Evolutionary conservation across 1,139 yeast genomes (phyloP).

Genomic region (Magnusiomyces paraingens): DNA sequence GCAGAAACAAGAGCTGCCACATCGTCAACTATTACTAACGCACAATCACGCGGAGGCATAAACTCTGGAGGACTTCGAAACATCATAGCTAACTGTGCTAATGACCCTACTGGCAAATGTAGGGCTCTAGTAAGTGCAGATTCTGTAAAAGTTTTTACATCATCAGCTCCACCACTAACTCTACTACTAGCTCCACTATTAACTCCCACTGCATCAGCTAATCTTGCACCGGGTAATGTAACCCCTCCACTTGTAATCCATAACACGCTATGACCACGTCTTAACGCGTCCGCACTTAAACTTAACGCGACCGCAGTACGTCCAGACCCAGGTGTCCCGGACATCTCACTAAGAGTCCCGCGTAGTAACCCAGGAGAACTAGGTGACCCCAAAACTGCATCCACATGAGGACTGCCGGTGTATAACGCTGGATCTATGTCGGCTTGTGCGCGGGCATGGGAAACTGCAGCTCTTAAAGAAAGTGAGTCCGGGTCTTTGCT

Average conservation of each 20-base stretch:
- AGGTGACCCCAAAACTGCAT: not conserved
- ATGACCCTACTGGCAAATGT: not conserved
- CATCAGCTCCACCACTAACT: too few species aligned
- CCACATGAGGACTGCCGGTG: not conserved
- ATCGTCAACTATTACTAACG: slow-evolving; percentile 2
- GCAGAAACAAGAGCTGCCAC: not conserved
- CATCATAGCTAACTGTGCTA: slow-evolving; percentile 1
- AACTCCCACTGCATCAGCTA: not conserved
- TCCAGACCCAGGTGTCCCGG: slow-evolving; percentile 1
- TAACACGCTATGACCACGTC: not conserved
- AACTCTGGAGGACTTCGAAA: not conserved
- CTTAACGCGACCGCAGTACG: not conserved
- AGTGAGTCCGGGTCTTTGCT: too few species aligned
- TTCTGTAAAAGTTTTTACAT: too few species aligned
- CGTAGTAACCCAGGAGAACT: not conserved
- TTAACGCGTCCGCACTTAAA: not conserved
- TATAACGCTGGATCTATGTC: too few species aligned
- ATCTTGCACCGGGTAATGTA: not conserved
- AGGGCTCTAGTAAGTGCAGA: not conserved
- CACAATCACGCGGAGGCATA: slow-evolving; percentile 1
- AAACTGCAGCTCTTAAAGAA: too few species aligned
- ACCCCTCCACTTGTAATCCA: slow-evolving; percentile 1
- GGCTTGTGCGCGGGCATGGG: not conserved
- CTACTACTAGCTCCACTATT: too few species aligned
- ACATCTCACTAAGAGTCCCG: not conserved